Conservation (phyloP, 306 rosid species). For the Geum urbanum region DNA sequence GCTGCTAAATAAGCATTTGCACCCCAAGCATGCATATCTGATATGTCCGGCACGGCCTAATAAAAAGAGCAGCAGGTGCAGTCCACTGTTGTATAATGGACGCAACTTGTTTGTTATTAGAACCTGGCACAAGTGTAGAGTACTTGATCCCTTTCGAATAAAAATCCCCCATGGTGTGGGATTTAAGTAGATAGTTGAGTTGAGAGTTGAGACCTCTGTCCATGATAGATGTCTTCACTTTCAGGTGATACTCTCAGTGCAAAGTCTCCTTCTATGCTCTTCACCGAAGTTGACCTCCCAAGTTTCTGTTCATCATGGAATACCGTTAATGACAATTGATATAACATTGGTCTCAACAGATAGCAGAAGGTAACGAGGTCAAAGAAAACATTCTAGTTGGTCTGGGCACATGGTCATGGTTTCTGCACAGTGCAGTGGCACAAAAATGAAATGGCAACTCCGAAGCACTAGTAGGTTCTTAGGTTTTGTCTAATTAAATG, state of each 20-base stretch:
- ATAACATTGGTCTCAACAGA: neutral
- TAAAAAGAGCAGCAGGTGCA: neutral
- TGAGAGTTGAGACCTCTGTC: conserved; percentile 20
- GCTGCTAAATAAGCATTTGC: neutral
- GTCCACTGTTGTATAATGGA: neutral
- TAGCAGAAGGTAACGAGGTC: too few relatives aligned
- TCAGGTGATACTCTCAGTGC: conserved; percentile 12
- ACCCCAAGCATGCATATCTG: neutral
- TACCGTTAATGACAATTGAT: conserved; percentile 1
- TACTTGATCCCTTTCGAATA: neutral
- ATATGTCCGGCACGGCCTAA: neutral
- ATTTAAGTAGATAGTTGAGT: conserved; percentile 3
- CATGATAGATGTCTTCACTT: conserved; percentile 15
- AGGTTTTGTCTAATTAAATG: neutral
- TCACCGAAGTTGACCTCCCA: conserved; percentile 19
- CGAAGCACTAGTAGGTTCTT: neutral
- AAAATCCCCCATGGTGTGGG: neutral
- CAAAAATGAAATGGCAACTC: neutral
- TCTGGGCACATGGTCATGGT: too few relatives aligned
- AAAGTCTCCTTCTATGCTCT: conserved; percentile 5
- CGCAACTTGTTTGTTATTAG: too few relatives aligned
- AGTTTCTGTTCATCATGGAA: conserved; percentile 24
- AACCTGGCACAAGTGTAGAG: neutral
- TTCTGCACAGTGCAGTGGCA: too few relatives aligned
- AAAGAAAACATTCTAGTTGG: too few relatives aligned